phyloP scores from a whole-genome alignment of 202 grass and related monocot genomes.

The Panicum virgatum region DNA sequence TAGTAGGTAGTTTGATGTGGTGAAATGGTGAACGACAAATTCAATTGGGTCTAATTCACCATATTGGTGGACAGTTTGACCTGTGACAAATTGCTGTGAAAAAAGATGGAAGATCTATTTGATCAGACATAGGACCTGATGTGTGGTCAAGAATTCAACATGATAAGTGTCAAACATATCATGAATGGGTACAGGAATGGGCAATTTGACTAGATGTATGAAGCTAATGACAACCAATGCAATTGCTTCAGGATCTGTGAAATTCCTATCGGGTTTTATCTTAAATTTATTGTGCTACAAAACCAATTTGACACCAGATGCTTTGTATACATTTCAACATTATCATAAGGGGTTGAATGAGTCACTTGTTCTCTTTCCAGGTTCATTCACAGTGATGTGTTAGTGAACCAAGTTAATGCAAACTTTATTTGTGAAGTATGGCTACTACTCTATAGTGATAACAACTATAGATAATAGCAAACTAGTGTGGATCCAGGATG shows the following conservation, averaged over 20 bases:
- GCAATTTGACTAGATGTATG: background rate
- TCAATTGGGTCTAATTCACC: background rate
- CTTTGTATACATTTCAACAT: background rate
- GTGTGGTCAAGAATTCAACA: slow-evolving; percentile 25
- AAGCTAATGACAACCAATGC: background rate
- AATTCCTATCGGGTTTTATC: background rate
- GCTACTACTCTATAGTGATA: background rate
- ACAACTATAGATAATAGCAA: background rate
- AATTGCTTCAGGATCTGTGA: background rate
- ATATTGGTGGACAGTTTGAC: slow-evolving; percentile 1
- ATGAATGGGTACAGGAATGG: slow-evolving; percentile 10
- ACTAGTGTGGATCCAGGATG: background rate
- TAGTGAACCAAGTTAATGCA: background rate
- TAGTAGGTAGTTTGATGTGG: background rate
- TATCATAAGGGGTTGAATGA: slow-evolving; percentile 23
- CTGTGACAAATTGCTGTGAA: background rate
- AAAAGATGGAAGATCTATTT: background rate
- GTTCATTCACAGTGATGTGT: background rate
- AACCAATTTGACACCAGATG: background rate
- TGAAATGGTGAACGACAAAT: background rate
- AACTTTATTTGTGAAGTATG: background rate
- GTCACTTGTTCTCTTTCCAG: background rate
- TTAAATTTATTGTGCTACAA: background rate
- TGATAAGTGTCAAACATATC: background rate
- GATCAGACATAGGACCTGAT: background rate